Percentiles rank a stretch among this genome's conserved stretches.
These are phyloP conservation scores for Penicillium cataractarum DNA, from an alignment of 495 filamentous ascomycete genomes.

Conservation along the genomic window DNA sequence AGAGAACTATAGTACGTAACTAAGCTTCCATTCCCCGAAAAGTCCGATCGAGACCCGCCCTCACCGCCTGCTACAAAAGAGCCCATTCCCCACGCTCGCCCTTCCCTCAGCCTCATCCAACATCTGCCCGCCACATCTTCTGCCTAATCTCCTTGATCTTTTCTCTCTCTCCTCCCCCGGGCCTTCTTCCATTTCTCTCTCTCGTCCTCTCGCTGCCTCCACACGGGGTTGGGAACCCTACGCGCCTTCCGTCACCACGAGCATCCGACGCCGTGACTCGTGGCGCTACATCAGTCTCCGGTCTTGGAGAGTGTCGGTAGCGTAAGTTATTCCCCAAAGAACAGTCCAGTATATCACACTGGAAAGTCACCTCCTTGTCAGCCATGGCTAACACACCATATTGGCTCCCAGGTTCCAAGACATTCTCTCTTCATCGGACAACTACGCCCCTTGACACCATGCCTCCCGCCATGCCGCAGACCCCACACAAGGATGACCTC, in stretches of 20 bases:
- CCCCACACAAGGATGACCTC: slow-evolving; percentile 81
- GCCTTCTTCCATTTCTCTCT: slow-evolving; percentile 3
- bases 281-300: slow-evolving; percentile 26
- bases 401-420: not conserved
- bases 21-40: slow-evolving; percentile 6
- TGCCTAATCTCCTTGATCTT: slow-evolving; percentile 14
- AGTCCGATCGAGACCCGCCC: slow-evolving; percentile 7
- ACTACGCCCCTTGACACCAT: slow-evolving; percentile 32
- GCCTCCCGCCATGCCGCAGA: slow-evolving; percentile 43
- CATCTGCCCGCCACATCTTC: slow-evolving; percentile 26
- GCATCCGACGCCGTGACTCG: slow-evolving; percentile 21
- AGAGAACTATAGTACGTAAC: not conserved
- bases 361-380: not conserved
- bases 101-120: slow-evolving; percentile 41
- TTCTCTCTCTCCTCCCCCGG: slow-evolving; percentile 11
- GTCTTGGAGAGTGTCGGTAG: slow-evolving; percentile 7
- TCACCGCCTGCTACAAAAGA: slow-evolving; percentile 42
- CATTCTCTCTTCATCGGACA: not conserved
- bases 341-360: not conserved
- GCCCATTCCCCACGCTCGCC: slow-evolving; percentile 28
- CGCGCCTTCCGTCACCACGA: slow-evolving; percentile 6
- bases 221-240: not conserved
- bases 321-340: not conserved
- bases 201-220: not conserved
- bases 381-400: not conserved